These are phyloP conservation scores for Hypocreales sp. DNA, from an alignment of 2,329 filamentous ascomycete species.

Conservation along the genomic window DNA sequence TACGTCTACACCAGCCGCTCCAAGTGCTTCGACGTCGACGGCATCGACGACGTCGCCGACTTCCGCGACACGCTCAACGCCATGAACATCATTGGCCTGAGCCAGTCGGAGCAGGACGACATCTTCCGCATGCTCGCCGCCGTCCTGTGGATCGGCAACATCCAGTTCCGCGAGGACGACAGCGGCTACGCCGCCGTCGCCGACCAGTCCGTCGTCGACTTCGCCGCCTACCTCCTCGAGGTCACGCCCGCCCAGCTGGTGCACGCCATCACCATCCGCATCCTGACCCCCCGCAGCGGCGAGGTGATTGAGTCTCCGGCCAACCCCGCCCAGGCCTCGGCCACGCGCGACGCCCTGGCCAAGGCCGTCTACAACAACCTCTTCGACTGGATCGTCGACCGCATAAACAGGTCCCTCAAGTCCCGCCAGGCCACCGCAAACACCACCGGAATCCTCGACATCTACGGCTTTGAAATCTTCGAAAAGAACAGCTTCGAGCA, in stretches of 20 bases:
- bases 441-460: conserved; percentile 92
- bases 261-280: conserved; percentile 76
- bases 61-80: conserved; percentile 83
- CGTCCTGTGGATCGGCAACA: conserved; percentile 88
- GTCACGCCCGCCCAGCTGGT: conserved; percentile 68
- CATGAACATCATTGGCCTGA: conserved; percentile 86
- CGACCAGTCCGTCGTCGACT: conserved; percentile 86
- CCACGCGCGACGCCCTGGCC: conserved; percentile 79
- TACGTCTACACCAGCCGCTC: conserved; percentile 90
- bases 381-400: conserved; percentile 95
- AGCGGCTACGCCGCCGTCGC: conserved; percentile 73
- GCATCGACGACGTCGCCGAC: conserved; percentile 82
- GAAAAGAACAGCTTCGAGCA: conserved; percentile 99
- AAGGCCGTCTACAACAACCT: conserved; percentile 97
- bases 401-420: conserved; percentile 77
- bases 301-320: conserved; percentile 61
- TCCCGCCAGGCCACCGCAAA: conserved; percentile 63
- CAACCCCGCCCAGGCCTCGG: conserved; percentile 71
- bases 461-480: conserved; percentile 98
- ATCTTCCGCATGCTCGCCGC: conserved; percentile 92
- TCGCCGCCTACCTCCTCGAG: conserved; percentile 85
- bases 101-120: conserved; percentile 79
- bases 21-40: conserved; percentile 86
- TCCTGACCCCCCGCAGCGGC: conserved; percentile 55
- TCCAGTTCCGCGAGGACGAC: conserved; percentile 81